Evolutionary conservation across 768 basidiomycete species (phyloP), one percentile per base, ranked within the genome.

Genomic region (Lactifluus volemus): DNA sequence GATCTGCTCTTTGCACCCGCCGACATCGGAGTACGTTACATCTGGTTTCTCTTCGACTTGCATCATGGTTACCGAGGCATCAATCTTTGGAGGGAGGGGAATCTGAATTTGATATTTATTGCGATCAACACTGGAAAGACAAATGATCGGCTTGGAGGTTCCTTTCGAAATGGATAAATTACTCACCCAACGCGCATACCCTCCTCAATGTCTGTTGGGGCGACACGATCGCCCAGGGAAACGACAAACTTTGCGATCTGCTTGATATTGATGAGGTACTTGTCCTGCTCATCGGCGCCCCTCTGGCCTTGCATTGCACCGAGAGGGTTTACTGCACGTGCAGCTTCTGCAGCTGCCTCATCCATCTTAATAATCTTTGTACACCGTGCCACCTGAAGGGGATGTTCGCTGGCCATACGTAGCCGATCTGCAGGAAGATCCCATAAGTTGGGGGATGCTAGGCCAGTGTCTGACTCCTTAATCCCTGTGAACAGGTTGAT

Each of bases 161-260:
- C 48, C 47, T 39, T 38, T 53, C 36, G 55, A 39, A 15, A 38
- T 44, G 15, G 1, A 19, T 6, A 38, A 44, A 58, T 29, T 12
- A 77, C 91, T 70, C 70, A 98, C 96, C 96, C 97, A 44, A 99
- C 97, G 56, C 97, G 88, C 97, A 99, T 99, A n/a, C 97, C 97
- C 78, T 99, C 97, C 73, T 99, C 97, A 55, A 99, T 94, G 76
- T 99, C 97, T 2, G 96, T 97, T 11, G 94, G 91, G 25, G 97
- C 92, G 2, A 99, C 94, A 45, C 93, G 87, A 67, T 99, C 97
- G 19, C 94, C 95, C 5, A 99, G 77, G 19, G 94, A 97, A 47
- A 99, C 97, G 10, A 99, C 97, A 71, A 98, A 98, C 75, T 99
- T 99, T 9, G 97, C 97, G 70, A 98, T 97, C 76, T 99, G 97